Base-by-base conservation (phyloP, 495 filamentous ascomycete genomes). In the Daldinia loculata region DNA sequence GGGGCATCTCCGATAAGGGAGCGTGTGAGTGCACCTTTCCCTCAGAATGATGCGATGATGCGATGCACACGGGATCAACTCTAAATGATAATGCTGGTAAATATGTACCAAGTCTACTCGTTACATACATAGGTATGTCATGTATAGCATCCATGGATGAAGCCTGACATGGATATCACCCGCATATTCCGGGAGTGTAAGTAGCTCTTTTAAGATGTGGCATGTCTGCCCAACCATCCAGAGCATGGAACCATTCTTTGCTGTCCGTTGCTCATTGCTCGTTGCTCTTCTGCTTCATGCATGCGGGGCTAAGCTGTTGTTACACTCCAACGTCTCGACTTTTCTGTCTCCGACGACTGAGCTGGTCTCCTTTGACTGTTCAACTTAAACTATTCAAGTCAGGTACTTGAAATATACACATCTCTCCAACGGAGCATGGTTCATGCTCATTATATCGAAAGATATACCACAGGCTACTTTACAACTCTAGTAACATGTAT, bases 61-160 rank as follows among this genome's bases (percentile, higher is more conserved):
- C 29, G 56, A 72, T 68, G 67, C 34, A 65, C 70, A 73, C 70
- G 70, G 70, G 70, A 68, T 69, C 70, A 73, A 73, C 56, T 73
- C 30, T 66, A 62, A 69, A 73, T 53, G 41, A 61, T 61, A 52
- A 58, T 48, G 9, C 43, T 19, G 9, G 43, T 24, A 48, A 48
- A 1, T 45, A 22, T 6, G 27, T 29, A 29, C 27, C 27, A 29
- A 29, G 27, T 29, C 5, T 3, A 27, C 26, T 27, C 26, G 36
- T 36, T n/a, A n/a, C n/a, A n/a, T n/a, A n/a, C n/a, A n/a, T n/a
- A n/a, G n/a, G n/a, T n/a, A 43, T n/a, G 61, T 39, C 48, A 24
- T 32, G n/a, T 59, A 52, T 8, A 52, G 24, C 22, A 52, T 30
- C 14, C 50, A 17, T 53, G 50, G 50, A 30, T 22, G 50, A 56